Evolutionary conservation across 306 rosid species (phyloP).

Genomic region (Betula pendula): DNA sequence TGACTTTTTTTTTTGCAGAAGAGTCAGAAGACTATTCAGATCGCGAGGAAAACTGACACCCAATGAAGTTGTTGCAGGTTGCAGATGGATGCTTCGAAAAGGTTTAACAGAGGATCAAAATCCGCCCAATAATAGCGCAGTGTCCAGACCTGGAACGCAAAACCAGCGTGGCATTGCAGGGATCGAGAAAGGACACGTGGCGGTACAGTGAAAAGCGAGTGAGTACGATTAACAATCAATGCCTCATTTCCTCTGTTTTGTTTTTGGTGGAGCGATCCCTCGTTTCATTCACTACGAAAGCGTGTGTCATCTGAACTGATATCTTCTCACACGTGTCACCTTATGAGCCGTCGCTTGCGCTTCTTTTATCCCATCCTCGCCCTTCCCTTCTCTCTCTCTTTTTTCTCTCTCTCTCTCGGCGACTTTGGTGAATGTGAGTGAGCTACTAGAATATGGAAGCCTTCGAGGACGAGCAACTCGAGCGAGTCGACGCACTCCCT

Average conservation of each 20-base stretch:
- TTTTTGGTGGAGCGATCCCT: background rate
- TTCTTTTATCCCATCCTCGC: constrained; percentile 39
- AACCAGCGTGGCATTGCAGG: background rate
- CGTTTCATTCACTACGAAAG: constrained; percentile 35
- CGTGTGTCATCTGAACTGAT: constrained; percentile 55
- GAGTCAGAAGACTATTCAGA: no score
- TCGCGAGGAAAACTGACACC: background rate
- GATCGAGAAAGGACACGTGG: constrained; percentile 36
- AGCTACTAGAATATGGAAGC: background rate
- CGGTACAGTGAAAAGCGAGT: constrained; percentile 30
- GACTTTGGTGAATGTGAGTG: constrained; percentile 7
- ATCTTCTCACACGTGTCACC: constrained; percentile 63
- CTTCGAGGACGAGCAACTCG: constrained; percentile 39
- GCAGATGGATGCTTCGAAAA: background rate
- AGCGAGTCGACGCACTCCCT: constrained; percentile 42
- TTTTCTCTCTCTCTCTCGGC: background rate
- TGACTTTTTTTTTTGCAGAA: no score
- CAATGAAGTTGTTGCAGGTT: background rate
- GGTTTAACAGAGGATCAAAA: background rate
- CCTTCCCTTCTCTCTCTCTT: background rate
- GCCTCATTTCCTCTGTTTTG: background rate
- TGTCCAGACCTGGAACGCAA: background rate
- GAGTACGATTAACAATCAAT: constrained; percentile 35
- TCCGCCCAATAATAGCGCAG: background rate
- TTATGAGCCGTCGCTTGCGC: constrained; percentile 32